A percentile compares a stretch with the other conserved stretches of the same genome.
Evolutionary conservation across 2,329 filamentous ascomycete genomes (phyloP).

Genomic region (Aspergillus phoenicis): DNA sequence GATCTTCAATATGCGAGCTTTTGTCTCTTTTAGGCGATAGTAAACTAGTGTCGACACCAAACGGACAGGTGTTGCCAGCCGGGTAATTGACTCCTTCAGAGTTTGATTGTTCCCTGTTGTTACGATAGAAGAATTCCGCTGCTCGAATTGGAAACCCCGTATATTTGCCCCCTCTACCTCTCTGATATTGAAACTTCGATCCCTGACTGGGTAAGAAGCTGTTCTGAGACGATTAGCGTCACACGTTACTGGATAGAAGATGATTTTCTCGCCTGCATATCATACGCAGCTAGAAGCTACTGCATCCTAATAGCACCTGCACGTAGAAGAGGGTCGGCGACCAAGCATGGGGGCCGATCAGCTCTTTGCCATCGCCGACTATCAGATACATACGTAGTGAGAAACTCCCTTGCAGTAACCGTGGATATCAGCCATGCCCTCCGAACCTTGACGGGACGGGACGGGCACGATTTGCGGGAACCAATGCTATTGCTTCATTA

Average conservation of each 20-base stretch:
- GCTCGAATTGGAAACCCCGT: neutral
- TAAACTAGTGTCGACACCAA: neutral
- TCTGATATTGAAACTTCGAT: neutral
- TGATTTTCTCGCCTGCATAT: neutral
- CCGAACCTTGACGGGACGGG: conserved; percentile 45
- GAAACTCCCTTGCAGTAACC: conserved; percentile 35
- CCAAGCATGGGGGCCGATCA: neutral
- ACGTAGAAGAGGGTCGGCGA: neutral
- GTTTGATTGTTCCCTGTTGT: neutral
- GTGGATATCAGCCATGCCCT: conserved; percentile 34
- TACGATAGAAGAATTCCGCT: neutral
- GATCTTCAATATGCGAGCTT: neutral
- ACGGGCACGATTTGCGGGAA: conserved; percentile 29
- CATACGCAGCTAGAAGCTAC: neutral
- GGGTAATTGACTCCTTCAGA: neutral
- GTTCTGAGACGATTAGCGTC: neutral
- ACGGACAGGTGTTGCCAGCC: neutral
- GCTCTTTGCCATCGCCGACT: neutral
- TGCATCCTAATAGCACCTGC: neutral
- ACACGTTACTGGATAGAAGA: neutral
- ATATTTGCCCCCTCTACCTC: neutral
- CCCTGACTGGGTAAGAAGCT: neutral
- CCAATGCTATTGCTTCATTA: conserved; percentile 16
- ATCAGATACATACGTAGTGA: neutral
- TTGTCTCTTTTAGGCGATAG: neutral